Base-by-base conservation (phyloP, 208 protist species). In the Wallacemonas sp. region DNA sequence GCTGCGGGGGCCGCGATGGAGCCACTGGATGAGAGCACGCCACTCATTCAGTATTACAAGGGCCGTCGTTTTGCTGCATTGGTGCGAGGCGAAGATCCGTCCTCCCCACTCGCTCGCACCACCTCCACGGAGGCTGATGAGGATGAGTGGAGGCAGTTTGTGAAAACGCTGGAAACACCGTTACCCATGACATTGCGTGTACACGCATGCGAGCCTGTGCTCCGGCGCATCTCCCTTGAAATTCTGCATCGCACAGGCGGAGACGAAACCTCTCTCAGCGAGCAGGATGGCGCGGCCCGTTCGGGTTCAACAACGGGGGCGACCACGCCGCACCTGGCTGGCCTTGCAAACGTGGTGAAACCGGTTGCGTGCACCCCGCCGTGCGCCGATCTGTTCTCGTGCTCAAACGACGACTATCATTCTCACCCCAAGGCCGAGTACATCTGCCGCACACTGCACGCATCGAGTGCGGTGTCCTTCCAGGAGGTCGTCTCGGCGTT, bases 121-220 rank as follows among this genome's bases (percentile, higher is more conserved):
- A 45, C 60, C 21, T 33, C 36, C 13, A 58, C 52, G 2, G 55
- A 60, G 19, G 45, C 33, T 27, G 65, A 38, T 19, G 69, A 74
- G 38, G 62, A 65, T 21, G 87, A 96, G 73, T 96, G 87, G 87
- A 17, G 62, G 13, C 36, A 46, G 17, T 94, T 94, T 69, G 19
- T 93, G 21, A 45, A 67, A 13, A 71, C 70, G 52, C 32, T 91
- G 13, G 57, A 69, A 13, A 83, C 76, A 17, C 77, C 91, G 48
- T 83, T 96, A 32, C 91, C 91, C 24, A 96, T 96, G 91, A 83
- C 85, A 27, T 68, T 96, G 15, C 85, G 91, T 12, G 66, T 96
- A 30, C 91, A 96, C 64, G 68, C 64, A 59, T 91, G 71, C 54
- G 91, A 96, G 73, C 66, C 44, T 2, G 74, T 63, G 19, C 48